Evolutionary conservation across 2,329 filamentous ascomycete species (phyloP), one percentile per base, ranked within the genome.

Genomic region (Alternaria metachromatica): DNA sequence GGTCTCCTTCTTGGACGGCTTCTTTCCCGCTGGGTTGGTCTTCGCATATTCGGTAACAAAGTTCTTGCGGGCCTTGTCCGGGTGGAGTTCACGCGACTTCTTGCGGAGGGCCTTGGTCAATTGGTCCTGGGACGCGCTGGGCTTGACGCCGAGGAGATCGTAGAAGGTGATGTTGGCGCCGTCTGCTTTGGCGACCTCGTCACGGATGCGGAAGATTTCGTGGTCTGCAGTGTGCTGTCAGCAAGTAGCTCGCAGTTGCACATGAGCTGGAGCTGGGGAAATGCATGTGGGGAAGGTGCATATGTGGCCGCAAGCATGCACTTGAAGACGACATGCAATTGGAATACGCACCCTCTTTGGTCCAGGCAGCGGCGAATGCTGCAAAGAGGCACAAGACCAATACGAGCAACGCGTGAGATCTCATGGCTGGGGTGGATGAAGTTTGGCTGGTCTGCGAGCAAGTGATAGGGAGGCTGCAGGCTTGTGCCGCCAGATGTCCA

Each of bases 81-180:
- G 96, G 80, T 99, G 96, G 51, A 97, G 85, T 57, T 88, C 85
- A 68, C 90, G 88, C 49, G 94, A 92, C 82, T 91, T 93, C 83
- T 94, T 94, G 84, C 93, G 92, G 86, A 96, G 97, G 73, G 94
- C 94, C 81, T 96, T 96, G 84, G 90, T 94, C 82, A 99, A 92
- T 66, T 97, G 93, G 67, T 97, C 93, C 70, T 92, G 90, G 72
- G 87, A 91, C 64, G 94, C 95, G 62, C 86, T 86, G 63, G 89
- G 84, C 55, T 87, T 84, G 69, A 97, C 87, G 75, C 91, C 94
- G 67, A 99, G 85, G 82, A 97, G 96, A 78, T 96, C 85, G 87
- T 99, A 99, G 82, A 99, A 99, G 72, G 92, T 96, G 64, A 93
- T 87, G 66, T 92, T 90, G 55, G 85, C 76, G 62, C 96, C 94